Evolutionary conservation across 352 stramenopile genomes (phyloP).

Genomic region (Phytophthora melonis): DNA sequence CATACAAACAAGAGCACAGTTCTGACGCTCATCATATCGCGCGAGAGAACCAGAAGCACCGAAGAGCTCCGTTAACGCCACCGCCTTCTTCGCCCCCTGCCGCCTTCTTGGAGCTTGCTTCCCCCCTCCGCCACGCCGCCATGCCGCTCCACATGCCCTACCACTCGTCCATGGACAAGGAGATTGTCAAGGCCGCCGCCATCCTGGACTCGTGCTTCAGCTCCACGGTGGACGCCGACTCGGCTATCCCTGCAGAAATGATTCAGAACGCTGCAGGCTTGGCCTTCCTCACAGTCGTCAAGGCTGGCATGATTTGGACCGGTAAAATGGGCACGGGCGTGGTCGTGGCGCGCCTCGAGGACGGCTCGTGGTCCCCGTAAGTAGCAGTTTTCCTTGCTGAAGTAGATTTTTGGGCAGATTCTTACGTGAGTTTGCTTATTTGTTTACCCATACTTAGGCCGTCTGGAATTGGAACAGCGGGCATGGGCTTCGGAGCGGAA

Average conservation of each 20-base stretch:
- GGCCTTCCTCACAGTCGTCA: slow-evolving; percentile 89
- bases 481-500: slow-evolving; percentile 84
- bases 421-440: too few relatives aligned
- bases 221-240: slow-evolving; percentile 77
- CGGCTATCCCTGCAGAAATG: slow-evolving; percentile 80
- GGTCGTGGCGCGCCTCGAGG: slow-evolving; percentile 79
- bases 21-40: slow-evolving; percentile 19
- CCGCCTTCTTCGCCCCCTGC: background rate
- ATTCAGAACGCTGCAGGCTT: slow-evolving; percentile 80
- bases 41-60: slow-evolving; percentile 5
- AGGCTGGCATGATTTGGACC: slow-evolving; percentile 87
- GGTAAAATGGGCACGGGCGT: slow-evolving; percentile 88
- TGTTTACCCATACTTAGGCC: too few relatives aligned
- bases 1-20: slow-evolving; percentile 30
- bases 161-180: slow-evolving; percentile 90
- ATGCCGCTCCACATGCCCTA: slow-evolving; percentile 91
- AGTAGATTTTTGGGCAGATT: too few relatives aligned
- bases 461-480: slow-evolving; percentile 76
- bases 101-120: too few relatives aligned
- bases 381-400: too few relatives aligned
- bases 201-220: slow-evolving; percentile 90
- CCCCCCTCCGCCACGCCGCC: slow-evolving; percentile 1
- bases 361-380: slow-evolving; percentile 81
- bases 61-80: background rate
- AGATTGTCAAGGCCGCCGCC: slow-evolving; percentile 81